Evolutionary conservation across 306 rosid species (phyloP), one percentile per base, ranked within the genome.

Genomic region (Lablab purpureus): DNA sequence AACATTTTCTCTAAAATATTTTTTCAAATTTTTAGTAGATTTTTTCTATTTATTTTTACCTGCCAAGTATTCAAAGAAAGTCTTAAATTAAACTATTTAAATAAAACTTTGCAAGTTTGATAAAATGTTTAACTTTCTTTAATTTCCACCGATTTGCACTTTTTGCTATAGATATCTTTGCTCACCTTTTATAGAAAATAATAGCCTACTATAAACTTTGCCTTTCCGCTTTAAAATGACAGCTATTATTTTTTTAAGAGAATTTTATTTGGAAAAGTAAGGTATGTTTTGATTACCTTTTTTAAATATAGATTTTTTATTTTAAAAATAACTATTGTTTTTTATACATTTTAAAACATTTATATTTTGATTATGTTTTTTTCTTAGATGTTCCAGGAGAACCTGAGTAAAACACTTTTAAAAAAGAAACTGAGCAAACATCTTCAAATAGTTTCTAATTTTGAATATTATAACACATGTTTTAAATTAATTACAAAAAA

Each of bases 181-280:
- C 54, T 22, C 73, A 3, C 25, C 73, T 67, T 67, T 67, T 45
- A 36, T 22, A 1, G 37, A 43, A 23, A 67, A 43, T 14, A 43
- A 13, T 23, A 21, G 22, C 21, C 27, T 6, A 40, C 5, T 21
- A 19, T 59, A 27, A 27, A 6, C 40, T 62, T 15, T 43, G 23
- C 12, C 74, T 68, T 45, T 27, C 43, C 65, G 76, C 76, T 18
- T 49, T 50, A 51, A 43, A 6, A 30, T 50, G 22, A 43, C 37
- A 23, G 32, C 47, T 34, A 71, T 7, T 19, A 30, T 15, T 51
- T 12, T 5, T 30, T 54, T 50, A 30, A n/a, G 34, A 15, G 49
- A 18, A 55, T 51, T 51, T 71, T 34, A 15, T 71, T 0, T 1
- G 14, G 15, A 64, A 37, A 64, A 64, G 27, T 2, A 7, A 23